Conservation (phyloP, 495 filamentous ascomycete species). For the Terfezia boudieri region DNA sequence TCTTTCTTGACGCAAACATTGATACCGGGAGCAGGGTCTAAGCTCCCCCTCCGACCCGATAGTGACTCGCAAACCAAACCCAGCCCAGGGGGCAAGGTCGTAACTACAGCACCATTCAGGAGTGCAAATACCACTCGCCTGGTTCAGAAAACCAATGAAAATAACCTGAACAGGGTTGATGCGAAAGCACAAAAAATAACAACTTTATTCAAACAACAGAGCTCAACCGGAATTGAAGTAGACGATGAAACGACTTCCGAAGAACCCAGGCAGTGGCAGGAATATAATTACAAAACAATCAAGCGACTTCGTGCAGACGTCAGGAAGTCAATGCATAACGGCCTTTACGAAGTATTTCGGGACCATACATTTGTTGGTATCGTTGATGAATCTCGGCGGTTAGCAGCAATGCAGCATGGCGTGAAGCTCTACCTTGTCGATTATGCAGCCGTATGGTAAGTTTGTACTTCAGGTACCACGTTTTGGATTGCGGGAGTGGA, state of each 20-base stretch:
- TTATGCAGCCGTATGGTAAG: slow-evolving; percentile 52
- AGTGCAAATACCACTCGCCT: slow-evolving; percentile 12
- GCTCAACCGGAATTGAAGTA: neutral
- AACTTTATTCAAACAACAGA: slow-evolving; percentile 44
- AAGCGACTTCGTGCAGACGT: slow-evolving; percentile 62
- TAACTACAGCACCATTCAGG: slow-evolving; percentile 23
- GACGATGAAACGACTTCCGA: slow-evolving; percentile 4
- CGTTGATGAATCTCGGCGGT: slow-evolving; percentile 64
- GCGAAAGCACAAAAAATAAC: slow-evolving; percentile 84
- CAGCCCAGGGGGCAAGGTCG: slow-evolving; percentile 17
- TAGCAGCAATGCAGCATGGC: slow-evolving; percentile 80
- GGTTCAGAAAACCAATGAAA: slow-evolving; percentile 51
- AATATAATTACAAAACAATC: slow-evolving; percentile 35
- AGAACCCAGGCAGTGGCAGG: slow-evolving; percentile 7
- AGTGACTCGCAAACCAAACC: neutral
- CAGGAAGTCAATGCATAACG: slow-evolving; percentile 67
- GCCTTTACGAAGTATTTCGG: slow-evolving; percentile 71
- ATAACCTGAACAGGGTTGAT: slow-evolving; percentile 79
- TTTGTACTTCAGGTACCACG: neutral
- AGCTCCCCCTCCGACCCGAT: slow-evolving; percentile 11
- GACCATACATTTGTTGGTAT: slow-evolving; percentile 86
- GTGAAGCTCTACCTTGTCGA: slow-evolving; percentile 87
- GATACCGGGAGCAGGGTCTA: slow-evolving; percentile 39
- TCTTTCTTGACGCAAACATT: slow-evolving; percentile 88
- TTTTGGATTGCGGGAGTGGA: neutral